Evolutionary conservation across 805 yeast genomes (phyloP), one percentile per base, ranked within the genome.

Genomic region (Candida golubevii): DNA sequence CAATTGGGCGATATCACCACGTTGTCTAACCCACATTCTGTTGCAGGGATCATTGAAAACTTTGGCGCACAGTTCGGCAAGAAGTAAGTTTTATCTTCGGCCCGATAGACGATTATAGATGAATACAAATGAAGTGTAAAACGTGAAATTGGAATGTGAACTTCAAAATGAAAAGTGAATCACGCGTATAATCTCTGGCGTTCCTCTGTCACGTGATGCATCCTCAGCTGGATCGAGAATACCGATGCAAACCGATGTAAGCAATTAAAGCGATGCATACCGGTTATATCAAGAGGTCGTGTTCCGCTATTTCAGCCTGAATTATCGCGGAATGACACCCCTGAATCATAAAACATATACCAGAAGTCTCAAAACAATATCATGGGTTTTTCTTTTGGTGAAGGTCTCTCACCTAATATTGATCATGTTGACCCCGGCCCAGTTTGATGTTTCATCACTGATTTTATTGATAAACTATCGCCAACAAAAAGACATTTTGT

Each of bases 1-100:
- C 88, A 83, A 67, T 72, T 85, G 59, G 93, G 93, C 51, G 93
- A 85, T 69, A 79, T 82, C 49, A 72, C 88, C 32, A 85, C 93
- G 12, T 76, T 85, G 61, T 80, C 89, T 39, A 85, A 85, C 62
- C 91, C 93, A 18, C 80, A 77, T 48, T 77, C 83, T 53, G 91
- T 85, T 36, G 78, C 75, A 33, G 83, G 82, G 46, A 70, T 85
- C 55, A 83, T 85, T 46, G 75, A 55, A 28, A 55, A 68, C 29
- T 69, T 70, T 45, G 61, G 45, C 34, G 55, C 53, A 18, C 76
- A 71, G 56, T 68, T 71, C 51, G 72, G 66, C 47, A 69, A 68
- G 61, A 68, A 69, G 59, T 69, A 62, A 26, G 12, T 9, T 14
- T 18, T 18, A 18, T 18, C 23, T 18, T 18, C 23, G 23, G 5